Percentiles rank a stretch among this genome's conserved stretches.
phyloP scores from a whole-genome alignment of 116 monocot genomes.

The Phalaenopsis hybrid region DNA sequence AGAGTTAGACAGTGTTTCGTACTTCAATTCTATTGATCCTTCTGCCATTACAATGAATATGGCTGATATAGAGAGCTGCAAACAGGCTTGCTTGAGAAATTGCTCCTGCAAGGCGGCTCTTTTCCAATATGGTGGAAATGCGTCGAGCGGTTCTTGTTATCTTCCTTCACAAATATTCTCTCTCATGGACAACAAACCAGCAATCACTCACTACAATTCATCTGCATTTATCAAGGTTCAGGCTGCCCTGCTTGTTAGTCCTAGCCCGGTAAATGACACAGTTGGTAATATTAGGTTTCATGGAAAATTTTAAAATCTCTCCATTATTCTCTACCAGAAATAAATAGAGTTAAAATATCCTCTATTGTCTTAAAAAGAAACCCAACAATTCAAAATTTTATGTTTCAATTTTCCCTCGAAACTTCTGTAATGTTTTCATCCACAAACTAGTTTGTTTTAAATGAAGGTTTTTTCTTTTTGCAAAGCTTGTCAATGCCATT shows the following conservation, averaged over 20 bases:
- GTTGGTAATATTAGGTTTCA: no score
- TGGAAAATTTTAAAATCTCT: no score
- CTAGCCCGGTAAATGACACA: not conserved
- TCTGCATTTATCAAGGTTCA: constrained; percentile 6
- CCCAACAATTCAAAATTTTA: no score
- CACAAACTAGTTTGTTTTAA: no score
- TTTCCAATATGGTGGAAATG: constrained; percentile 15
- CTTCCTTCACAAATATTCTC: constrained; percentile 13
- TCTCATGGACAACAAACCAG: not conserved
- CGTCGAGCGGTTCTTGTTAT: constrained; percentile 16
- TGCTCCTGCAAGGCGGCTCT: constrained; percentile 44
- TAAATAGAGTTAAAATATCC: no score
- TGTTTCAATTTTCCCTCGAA: no score
- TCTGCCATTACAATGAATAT: not conserved
- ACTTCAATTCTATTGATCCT: constrained; percentile 26
- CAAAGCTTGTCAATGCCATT: no score
- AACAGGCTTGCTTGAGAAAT: constrained; percentile 36
- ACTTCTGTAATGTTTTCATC: no score
- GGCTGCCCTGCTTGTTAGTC: not conserved
- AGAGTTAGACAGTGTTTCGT: constrained; percentile 20
- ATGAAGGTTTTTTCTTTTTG: no score
- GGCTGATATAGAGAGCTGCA: constrained; percentile 27
- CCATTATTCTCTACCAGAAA: no score
- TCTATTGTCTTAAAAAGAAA: no score
- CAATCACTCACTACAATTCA: constrained; percentile 1